phyloP scores from a whole-genome alignment of 176 grass and related monocot genomes.

The Bothriochloa decipiens region DNA sequence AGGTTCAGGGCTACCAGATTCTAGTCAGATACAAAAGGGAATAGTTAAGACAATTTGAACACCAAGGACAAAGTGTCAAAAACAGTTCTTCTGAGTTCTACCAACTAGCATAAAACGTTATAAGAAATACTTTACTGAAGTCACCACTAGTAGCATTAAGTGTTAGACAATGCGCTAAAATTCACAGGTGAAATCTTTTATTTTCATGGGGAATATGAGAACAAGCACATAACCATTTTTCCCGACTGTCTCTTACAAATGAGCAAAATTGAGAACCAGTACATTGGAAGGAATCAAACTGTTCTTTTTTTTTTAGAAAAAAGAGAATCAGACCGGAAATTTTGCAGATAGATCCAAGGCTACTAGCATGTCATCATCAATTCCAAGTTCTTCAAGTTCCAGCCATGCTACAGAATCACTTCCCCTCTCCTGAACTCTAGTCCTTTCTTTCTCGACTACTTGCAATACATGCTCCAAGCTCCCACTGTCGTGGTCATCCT shows the following conservation, averaged over 20 bases:
- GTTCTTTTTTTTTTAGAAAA: not conserved
- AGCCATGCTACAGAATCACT: slow-evolving; percentile 65
- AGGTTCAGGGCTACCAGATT: slow-evolving; percentile 90
- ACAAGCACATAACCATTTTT: not conserved
- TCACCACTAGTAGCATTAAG: not conserved
- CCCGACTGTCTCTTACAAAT: not conserved
- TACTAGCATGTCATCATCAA: slow-evolving; percentile 86
- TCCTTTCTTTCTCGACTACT: slow-evolving; percentile 61
- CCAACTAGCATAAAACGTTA: not conserved
- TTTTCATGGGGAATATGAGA: slow-evolving; percentile 24
- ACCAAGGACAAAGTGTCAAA: slow-evolving; percentile 1
- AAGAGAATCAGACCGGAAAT: slow-evolving; percentile 61
- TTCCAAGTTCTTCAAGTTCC: slow-evolving; percentile 89
- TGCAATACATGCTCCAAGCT: slow-evolving; percentile 58
- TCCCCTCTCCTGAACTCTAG: slow-evolving; percentile 60
- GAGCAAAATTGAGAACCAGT: not conserved
- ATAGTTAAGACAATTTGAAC: slow-evolving; percentile 35
- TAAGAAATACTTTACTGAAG: not conserved
- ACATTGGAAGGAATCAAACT: slow-evolving; percentile 39
- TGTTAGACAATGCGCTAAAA: not conserved
- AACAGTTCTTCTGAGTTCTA: not conserved
- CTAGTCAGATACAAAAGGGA: slow-evolving; percentile 50
- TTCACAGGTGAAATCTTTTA: not conserved
- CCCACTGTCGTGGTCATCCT: slow-evolving; percentile 26
- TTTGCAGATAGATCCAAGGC: slow-evolving; percentile 75